Base-by-base conservation (phyloP, 225 moss, liverwort and hornwort species). In the Polytrichum commune region DNA sequence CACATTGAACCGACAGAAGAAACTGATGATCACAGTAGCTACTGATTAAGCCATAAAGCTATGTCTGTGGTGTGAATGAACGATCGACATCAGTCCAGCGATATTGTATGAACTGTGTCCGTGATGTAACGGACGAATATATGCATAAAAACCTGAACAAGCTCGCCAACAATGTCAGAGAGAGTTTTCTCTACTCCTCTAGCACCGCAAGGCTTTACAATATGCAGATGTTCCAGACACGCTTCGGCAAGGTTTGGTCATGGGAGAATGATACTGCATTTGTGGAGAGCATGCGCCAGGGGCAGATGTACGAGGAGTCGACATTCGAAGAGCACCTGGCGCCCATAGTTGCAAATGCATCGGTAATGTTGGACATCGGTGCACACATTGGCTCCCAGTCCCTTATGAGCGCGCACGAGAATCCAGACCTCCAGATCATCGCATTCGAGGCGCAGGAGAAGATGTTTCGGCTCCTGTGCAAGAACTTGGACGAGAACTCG, bases 261-360 rank as follows among this genome's bases (percentile, higher is more conserved):
- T 60, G 60, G n/a, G 25, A 60, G 60, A 60, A 60, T n/a, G 60
- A 60, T 25, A 60, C 60, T n/a, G 60, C 60, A 60, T 60, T 60
- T 60, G 60, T 60, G 60, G 60, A 60, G 60, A 60, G 60, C n/a
- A 60, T 60, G 60, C 7, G 25, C 16, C 60, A 60, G 25, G 60
- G 60, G 60, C 19, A 25, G 22, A 60, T 60, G 60, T 60, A 60
- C 60, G 20, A 60, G 5, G 60, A 60, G 60, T 60, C 20, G 25
- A 60, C 25, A n/a, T 60, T 60, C 20, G 8, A 60, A 60, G 25
- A 60, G 22, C 60, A 60, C 25, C 25, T 60, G 20, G 60, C 60
- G 6, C n/a, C 20, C 1, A 4, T 22, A 60, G 60, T 60, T n/a
- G 60, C 7, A 25, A 7, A 60, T 60, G 60, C 60, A 25, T n/a